These are phyloP conservation scores for Aspergillus affinis DNA, from an alignment of 495 filamentous ascomycete species.

Conservation along the genomic window DNA sequence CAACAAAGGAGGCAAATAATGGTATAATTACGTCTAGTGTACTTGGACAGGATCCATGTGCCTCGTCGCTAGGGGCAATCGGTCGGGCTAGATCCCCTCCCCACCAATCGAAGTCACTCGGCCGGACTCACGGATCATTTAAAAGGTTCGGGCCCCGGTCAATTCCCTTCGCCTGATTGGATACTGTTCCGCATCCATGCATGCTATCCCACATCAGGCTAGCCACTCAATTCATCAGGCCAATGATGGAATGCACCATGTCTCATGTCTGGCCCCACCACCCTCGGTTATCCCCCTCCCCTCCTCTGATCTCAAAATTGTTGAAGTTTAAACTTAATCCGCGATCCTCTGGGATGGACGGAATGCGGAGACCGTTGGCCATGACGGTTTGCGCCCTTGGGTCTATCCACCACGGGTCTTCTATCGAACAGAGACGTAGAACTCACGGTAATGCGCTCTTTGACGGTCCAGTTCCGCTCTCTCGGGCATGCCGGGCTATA, in stretches of 20 bases:
- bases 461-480: too few species aligned
- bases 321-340: not conserved
- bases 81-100: conserved; percentile 12
- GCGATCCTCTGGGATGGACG: too few species aligned
- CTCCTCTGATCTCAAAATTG: not conserved
- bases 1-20: not conserved
- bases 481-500: too few species aligned
- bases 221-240: not conserved
- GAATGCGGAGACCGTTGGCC: too few species aligned
- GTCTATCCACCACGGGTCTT: too few species aligned
- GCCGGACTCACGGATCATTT: conserved; percentile 6
- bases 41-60: conserved; percentile 9
- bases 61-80: conserved; percentile 26
- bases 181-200: not conserved
- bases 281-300: not conserved
- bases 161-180: not conserved
- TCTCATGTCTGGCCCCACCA: not conserved
- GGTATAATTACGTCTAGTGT: not conserved
- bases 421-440: too few species aligned
- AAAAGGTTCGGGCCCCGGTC: conserved; percentile 1
- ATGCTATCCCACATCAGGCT: not conserved
- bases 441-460: too few species aligned
- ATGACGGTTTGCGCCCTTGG: too few species aligned
- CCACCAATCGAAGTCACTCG: conserved; percentile 16
- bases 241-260: not conserved